Conservation (phyloP, 2,329 filamentous ascomycete genomes). For the Didymellaceae sp. region DNA sequence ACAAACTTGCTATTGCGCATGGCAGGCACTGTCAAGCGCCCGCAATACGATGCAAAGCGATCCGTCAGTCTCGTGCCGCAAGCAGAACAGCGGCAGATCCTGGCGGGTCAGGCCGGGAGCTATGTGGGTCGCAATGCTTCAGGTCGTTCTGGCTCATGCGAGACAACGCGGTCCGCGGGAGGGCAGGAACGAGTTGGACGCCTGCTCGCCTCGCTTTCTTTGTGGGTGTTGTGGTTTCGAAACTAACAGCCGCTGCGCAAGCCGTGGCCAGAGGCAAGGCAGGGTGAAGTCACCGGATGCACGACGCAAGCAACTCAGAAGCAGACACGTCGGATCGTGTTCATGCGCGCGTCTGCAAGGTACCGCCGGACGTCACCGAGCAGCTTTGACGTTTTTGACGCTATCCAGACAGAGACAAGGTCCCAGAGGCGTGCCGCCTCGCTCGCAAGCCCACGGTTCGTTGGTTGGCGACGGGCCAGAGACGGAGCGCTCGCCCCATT, state of each 20-base stretch:
- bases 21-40: not conserved
- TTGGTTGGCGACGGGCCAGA: slow-evolving; percentile 8
- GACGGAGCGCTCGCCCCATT: not conserved
- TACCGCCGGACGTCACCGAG: slow-evolving; percentile 18
- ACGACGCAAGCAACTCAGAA: not conserved
- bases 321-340: slow-evolving; percentile 2
- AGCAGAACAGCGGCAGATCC: slow-evolving; percentile 16
- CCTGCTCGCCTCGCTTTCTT: slow-evolving; percentile 10
- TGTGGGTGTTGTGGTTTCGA: slow-evolving; percentile 7
- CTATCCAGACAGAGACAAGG: slow-evolving; percentile 13
- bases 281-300: not conserved
- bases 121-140: slow-evolving; percentile 17
- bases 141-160: slow-evolving; percentile 18
- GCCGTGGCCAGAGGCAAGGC: not conserved
- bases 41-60: slow-evolving; percentile 6
- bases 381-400: slow-evolving; percentile 8
- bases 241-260: slow-evolving; percentile 8
- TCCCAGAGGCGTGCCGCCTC: slow-evolving; percentile 6
- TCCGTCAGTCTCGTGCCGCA: slow-evolving; percentile 10
- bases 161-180: slow-evolving; percentile 10
- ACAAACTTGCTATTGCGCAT: not conserved
- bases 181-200: not conserved
- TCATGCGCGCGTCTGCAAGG: slow-evolving; percentile 16
- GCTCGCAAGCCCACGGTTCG: slow-evolving; percentile 10
- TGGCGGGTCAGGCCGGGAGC: slow-evolving; percentile 16